phyloP scores from a whole-genome alignment of 2,329 filamentous ascomycete genomes.

The Fusarium marasasianum region DNA sequence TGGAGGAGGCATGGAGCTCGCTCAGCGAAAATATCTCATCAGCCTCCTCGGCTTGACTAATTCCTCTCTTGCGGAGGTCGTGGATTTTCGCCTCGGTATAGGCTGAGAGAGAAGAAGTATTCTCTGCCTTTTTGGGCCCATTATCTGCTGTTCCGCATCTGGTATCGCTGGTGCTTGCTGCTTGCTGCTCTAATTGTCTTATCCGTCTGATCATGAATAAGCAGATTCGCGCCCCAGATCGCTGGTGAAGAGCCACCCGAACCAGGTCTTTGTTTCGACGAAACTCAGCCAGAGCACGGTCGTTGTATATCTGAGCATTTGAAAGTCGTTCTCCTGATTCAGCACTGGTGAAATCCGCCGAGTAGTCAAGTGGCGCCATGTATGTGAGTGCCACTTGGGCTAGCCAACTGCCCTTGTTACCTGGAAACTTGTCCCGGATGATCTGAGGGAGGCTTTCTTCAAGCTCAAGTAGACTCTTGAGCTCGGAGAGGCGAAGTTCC shows the following conservation, averaged over 20 bases:
- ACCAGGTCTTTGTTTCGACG: background rate
- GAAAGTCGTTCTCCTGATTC: background rate
- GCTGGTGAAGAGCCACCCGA: background rate
- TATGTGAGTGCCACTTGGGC: background rate
- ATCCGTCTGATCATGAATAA: background rate
- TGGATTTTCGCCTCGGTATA: background rate
- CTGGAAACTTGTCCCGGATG: background rate
- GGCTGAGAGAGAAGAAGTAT: accelerated
- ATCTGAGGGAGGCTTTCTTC: background rate
- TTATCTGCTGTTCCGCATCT: accelerated
- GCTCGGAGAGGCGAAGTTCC: background rate
- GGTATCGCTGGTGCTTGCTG: background rate
- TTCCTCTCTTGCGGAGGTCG: background rate
- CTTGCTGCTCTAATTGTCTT: background rate
- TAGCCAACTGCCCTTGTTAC: background rate
- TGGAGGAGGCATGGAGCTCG: background rate
- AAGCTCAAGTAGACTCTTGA: background rate
- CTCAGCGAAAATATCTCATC: background rate
- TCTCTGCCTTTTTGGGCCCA: accelerated
- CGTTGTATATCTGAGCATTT: background rate
- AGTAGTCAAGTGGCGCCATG: background rate
- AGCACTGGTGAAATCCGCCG: background rate
- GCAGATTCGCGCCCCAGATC: background rate
- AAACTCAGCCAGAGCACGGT: background rate
- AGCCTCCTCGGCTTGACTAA: background rate